A percentile compares a stretch with the other conserved stretches of the same genome.
phyloP scores from a whole-genome alignment of 768 basidiomycete species.

The Collybia nuda region DNA sequence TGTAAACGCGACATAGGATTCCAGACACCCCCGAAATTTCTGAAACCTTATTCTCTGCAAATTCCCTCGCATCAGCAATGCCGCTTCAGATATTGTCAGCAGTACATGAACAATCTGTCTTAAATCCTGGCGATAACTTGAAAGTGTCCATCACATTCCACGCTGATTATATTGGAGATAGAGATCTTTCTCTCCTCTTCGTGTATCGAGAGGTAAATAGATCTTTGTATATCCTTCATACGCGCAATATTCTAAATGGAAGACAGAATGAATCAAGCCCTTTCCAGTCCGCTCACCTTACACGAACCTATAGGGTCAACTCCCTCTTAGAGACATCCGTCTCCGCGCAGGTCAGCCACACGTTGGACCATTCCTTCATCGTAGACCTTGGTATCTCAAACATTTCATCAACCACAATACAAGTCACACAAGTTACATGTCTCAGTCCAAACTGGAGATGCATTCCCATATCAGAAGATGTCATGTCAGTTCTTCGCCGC shows the following conservation, averaged over 20 bases:
- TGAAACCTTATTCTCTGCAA: conserved; percentile 46
- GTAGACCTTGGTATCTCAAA: conserved; percentile 61
- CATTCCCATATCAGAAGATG: conserved; percentile 30
- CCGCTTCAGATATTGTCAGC: conserved; percentile 47
- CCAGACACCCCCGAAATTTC: conserved; percentile 13
- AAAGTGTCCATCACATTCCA: conserved; percentile 57
- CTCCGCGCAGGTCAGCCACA: conserved; percentile 49
- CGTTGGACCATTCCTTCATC: conserved; percentile 47
- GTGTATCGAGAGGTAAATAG: conserved; percentile 56
- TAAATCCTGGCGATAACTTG: conserved; percentile 45
- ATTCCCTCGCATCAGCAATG: conserved; percentile 46
- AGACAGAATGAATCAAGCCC: conserved; percentile 43
- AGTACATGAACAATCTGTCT: conserved; percentile 25
- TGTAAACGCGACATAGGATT: too few relatives aligned
- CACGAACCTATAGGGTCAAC: conserved; percentile 56
- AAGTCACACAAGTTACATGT: conserved; percentile 57
- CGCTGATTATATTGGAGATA: conserved; percentile 43
- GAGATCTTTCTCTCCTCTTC: conserved; percentile 61
- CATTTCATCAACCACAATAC: conserved; percentile 37
- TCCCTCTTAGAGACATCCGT: conserved; percentile 57
- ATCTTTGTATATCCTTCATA: background rate
- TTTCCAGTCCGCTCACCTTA: conserved; percentile 61
- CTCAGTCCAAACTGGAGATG: conserved; percentile 74
- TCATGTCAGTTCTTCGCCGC: conserved; percentile 40
- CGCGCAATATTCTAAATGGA: conserved; percentile 1